Evolutionary conservation across 208 protist genomes (phyloP).

Genomic region (Trypanosoma avium): DNA sequence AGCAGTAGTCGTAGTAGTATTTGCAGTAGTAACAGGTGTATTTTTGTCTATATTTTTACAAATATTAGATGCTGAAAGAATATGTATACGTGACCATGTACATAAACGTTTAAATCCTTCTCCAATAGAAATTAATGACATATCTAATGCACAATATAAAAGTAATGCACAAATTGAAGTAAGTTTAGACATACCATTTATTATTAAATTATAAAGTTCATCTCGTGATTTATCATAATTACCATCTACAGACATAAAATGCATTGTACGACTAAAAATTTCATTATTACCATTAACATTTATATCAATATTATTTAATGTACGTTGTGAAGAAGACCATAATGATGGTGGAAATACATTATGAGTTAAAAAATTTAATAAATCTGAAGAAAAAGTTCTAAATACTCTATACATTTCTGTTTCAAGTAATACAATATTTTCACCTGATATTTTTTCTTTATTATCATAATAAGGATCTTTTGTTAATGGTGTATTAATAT

Average conservation of each 20-base stretch:
- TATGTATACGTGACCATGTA: constrained; percentile 5
- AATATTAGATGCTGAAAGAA: neutral
- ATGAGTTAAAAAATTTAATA: constrained; percentile 38
- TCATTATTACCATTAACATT: neutral
- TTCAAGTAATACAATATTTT: constrained; percentile 36
- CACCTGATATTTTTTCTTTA: neutral
- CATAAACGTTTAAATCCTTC: constrained; percentile 29
- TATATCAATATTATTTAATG: neutral
- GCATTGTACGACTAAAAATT: constrained; percentile 40
- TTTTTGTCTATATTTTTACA: neutral
- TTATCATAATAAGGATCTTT: too few relatives aligned
- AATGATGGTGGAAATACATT: constrained; percentile 48
- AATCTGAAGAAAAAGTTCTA: constrained; percentile 35
- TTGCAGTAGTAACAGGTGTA: neutral
- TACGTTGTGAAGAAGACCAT: constrained; percentile 14
- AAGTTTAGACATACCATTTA: constrained; percentile 20
- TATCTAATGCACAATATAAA: constrained; percentile 25
- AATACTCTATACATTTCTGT: constrained; percentile 52
- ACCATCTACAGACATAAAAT: constrained; percentile 57
- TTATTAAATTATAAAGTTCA: constrained; percentile 8
- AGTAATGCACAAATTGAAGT: constrained; percentile 20
- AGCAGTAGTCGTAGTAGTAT: neutral
- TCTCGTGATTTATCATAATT: constrained; percentile 43
- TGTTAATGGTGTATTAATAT: too few relatives aligned
- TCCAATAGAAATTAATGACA: constrained; percentile 26